Evolutionary conservation across 768 basidiomycete species (phyloP).

Genomic region (Clathrus columnatus): DNA sequence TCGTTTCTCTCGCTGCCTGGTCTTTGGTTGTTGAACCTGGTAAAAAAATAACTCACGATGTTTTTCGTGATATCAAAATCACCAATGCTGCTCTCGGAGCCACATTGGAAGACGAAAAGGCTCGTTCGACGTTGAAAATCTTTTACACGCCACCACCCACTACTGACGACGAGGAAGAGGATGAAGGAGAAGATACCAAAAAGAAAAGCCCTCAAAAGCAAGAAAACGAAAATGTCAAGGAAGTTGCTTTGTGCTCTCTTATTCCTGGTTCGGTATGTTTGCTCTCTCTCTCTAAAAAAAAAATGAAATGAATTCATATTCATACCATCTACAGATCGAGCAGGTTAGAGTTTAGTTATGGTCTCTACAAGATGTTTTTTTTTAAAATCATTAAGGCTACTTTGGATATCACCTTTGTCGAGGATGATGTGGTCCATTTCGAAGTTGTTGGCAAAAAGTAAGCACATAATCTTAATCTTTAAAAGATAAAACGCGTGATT

Average conservation of each 20-base stretch:
- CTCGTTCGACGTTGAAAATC: constrained; percentile 61
- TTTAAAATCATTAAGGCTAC: constrained; percentile 61
- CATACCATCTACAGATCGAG: neutral
- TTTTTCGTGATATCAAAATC: constrained; percentile 63
- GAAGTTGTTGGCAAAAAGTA: constrained; percentile 79
- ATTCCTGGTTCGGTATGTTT: constrained; percentile 66
- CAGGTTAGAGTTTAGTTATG: neutral
- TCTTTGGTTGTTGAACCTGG: constrained; percentile 48
- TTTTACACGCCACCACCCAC: constrained; percentile 35
- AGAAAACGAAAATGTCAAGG: constrained; percentile 18
- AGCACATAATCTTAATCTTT: constrained; percentile 17
- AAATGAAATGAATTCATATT: neutral
- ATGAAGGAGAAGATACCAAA: constrained; percentile 20
- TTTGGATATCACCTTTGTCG: constrained; percentile 62
- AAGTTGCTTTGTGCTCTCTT: constrained; percentile 67
- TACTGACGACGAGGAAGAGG: constrained; percentile 36
- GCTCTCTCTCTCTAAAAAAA: too few species aligned
- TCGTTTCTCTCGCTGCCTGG: constrained; percentile 60
- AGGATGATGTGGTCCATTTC: constrained; percentile 56
- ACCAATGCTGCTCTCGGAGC: constrained; percentile 80
- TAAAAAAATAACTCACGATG: constrained; percentile 44
- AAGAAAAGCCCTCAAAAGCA: constrained; percentile 2
- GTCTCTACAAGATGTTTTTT: neutral
- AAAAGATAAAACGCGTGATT: constrained; percentile 16
- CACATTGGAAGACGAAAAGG: constrained; percentile 49